Evolutionary conservation across 2,329 filamentous ascomycete species (phyloP).

Genomic region (Ceratocystis eucalypticola): DNA sequence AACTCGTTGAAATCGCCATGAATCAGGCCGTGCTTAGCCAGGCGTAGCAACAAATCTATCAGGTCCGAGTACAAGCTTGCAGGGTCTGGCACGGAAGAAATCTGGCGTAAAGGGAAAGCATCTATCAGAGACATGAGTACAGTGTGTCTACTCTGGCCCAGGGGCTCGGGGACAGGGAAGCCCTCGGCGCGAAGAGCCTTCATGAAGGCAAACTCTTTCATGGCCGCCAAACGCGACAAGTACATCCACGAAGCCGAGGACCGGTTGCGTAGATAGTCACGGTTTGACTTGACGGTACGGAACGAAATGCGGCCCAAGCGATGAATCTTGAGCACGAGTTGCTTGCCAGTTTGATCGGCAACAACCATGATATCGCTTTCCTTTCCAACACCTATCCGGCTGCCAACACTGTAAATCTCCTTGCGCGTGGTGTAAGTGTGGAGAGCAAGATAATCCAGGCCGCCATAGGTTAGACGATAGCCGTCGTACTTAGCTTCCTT

Average conservation of each 20-base stretch:
- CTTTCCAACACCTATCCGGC: slow-evolving; percentile 90
- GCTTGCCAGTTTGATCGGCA: slow-evolving; percentile 61
- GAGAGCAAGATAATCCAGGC: slow-evolving; percentile 91
- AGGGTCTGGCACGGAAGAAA: slow-evolving; percentile 69
- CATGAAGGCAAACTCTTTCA: slow-evolving; percentile 95
- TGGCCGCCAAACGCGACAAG: slow-evolving; percentile 77
- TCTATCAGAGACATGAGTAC: slow-evolving; percentile 93
- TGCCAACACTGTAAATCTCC: slow-evolving; percentile 80
- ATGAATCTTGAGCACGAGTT: slow-evolving; percentile 88
- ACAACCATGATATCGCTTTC: slow-evolving; percentile 96
- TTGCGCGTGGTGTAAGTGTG: slow-evolving; percentile 73
- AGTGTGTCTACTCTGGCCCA: slow-evolving; percentile 84
- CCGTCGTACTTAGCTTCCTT: slow-evolving; percentile 97
- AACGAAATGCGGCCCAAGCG: slow-evolving; percentile 91
- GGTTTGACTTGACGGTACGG: slow-evolving; percentile 86
- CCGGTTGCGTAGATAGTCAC: slow-evolving; percentile 81
- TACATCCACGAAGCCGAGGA: slow-evolving; percentile 91
- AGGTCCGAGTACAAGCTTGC: slow-evolving; percentile 81
- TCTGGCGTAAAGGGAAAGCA: slow-evolving; percentile 80
- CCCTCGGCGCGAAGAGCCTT: slow-evolving; percentile 67
- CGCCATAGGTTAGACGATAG: slow-evolving; percentile 91
- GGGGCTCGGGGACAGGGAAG: slow-evolving; percentile 77
- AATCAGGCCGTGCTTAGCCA: slow-evolving; percentile 79
- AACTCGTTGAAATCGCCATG: slow-evolving; percentile 99
- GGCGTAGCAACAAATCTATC: slow-evolving; percentile 68